phyloP scores from a whole-genome alignment of 768 basidiomycete genomes.

The Mycena latifolia region DNA sequence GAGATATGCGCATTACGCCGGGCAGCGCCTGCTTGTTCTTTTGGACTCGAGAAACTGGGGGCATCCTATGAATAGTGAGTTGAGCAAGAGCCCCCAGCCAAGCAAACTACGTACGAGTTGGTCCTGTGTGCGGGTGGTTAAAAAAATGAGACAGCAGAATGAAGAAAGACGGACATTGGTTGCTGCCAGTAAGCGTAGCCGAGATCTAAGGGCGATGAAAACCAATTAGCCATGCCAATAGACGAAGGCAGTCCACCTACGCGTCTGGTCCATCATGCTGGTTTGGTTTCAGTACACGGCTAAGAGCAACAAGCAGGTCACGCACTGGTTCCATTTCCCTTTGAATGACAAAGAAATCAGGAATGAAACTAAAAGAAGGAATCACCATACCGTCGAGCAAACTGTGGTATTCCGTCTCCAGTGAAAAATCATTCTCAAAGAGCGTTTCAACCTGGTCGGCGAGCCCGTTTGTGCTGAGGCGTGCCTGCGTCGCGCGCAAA shows the following conservation, averaged over 20 bases:
- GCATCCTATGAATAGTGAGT: conserved; percentile 55
- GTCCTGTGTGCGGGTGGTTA: background rate
- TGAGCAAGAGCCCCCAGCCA: background rate
- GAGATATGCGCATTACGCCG: conserved; percentile 72
- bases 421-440: conserved; percentile 72
- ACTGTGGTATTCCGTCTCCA: conserved; percentile 71
- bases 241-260: conserved; percentile 39
- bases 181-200: conserved; percentile 82
- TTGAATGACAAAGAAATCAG: background rate
- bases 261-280: conserved; percentile 83
- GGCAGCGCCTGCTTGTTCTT: conserved; percentile 67
- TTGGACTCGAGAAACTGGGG: conserved; percentile 62
- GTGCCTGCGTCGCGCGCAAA: conserved; percentile 71
- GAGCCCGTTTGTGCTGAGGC: conserved; percentile 69
- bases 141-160: background rate
- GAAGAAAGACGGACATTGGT: conserved; percentile 68
- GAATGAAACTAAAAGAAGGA: no score
- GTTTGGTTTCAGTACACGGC: no score
- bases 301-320: no score
- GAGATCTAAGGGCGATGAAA: conserved; percentile 52
- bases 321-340: conserved; percentile 76
- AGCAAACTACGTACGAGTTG: background rate
- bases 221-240: background rate
- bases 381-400: conserved; percentile 67
- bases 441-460: conserved; percentile 66